Evolutionary conservation across 805 yeast genomes (phyloP), one percentile per base, ranked within the genome.

Genomic region (Yarrowia sp.): DNA sequence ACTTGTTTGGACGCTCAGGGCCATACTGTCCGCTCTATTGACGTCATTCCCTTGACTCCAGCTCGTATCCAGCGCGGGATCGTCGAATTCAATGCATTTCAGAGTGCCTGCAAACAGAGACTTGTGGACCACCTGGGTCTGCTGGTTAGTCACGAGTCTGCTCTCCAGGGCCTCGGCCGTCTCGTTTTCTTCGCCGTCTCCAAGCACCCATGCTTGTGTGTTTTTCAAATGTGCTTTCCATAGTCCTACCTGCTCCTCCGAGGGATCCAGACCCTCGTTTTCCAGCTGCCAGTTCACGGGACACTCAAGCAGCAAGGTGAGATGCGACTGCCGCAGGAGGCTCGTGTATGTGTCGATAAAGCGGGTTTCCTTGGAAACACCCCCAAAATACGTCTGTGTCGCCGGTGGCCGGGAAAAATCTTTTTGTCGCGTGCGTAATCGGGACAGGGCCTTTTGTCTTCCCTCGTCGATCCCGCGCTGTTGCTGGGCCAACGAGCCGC

Each of bases 331-430:
- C 17, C 55, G 43, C 38, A 61, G 36, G 9, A 20, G 38, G 39
- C 15, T 33, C n/a, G 66, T 61, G 30, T 61, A 61, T 38, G 66
- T 61, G 53, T 61, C 66, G 46, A 61, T 61, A n/a, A 61, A 61
- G 12, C 66, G 55, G 12, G 66, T 61, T 20, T 61, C 66, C 24
- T 61, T 61, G 36, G 66, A 61, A 9, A 61, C 55, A 3, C 66
- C 66, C 13, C 38, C 55, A 14, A 46, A 61, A 30, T 17, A 61
- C 20, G 66, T 61, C n/a, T 33, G 33, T 14, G 12, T 33, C 14
- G 17, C 40, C 14, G 43, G 14, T 8, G 49, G 50, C n/a, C 64
- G 39, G 9, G 64, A 58, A 58, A 58, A 58, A 40, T 58, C 64
- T 43, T 43, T 58, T n/a, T 42, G 64, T 58, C 64, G 64, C 39